phyloP scores from a whole-genome alignment of 805 yeast genomes.

The Candida nonsorbophila region DNA sequence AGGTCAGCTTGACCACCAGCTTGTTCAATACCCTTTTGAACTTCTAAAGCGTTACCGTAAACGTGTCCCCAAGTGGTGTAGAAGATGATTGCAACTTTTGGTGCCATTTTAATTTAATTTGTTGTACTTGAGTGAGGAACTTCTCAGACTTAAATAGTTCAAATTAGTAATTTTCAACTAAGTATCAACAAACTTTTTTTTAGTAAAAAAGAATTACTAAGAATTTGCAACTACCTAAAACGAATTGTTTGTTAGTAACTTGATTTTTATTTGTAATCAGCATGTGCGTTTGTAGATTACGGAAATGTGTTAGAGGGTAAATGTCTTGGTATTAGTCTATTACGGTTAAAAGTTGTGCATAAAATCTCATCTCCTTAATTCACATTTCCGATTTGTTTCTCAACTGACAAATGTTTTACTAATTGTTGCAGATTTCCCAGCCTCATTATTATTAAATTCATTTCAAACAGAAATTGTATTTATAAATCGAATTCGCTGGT shows the following conservation, averaged over 20 bases:
- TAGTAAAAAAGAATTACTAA: too few species aligned
- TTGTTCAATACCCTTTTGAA: conserved; percentile 61
- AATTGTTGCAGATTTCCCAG: neutral
- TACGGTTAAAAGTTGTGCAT: neutral
- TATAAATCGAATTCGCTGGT: neutral
- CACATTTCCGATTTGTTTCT: neutral
- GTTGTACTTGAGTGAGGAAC: too few species aligned
- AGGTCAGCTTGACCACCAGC: conserved; percentile 68
- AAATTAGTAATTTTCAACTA: too few species aligned
- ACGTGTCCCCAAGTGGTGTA: conserved; percentile 81
- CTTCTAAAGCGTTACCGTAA: conserved; percentile 60
- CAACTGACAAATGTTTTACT: neutral
- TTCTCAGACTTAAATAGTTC: neutral
- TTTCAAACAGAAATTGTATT: too few species aligned
- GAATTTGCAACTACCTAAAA: neutral
- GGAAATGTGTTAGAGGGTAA: too few species aligned
- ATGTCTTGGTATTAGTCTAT: neutral
- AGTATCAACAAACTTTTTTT: neutral
- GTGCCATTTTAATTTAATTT: too few species aligned
- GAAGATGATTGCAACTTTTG: conserved; percentile 65
- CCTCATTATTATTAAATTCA: neutral
- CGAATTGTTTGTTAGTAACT: neutral
- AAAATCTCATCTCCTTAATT: neutral
- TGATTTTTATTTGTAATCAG: neutral
- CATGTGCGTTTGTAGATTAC: neutral